These are phyloP conservation scores for Babjeviella inositovora DNA, from an alignment of 805 yeast species.

Conservation along the genomic window DNA sequence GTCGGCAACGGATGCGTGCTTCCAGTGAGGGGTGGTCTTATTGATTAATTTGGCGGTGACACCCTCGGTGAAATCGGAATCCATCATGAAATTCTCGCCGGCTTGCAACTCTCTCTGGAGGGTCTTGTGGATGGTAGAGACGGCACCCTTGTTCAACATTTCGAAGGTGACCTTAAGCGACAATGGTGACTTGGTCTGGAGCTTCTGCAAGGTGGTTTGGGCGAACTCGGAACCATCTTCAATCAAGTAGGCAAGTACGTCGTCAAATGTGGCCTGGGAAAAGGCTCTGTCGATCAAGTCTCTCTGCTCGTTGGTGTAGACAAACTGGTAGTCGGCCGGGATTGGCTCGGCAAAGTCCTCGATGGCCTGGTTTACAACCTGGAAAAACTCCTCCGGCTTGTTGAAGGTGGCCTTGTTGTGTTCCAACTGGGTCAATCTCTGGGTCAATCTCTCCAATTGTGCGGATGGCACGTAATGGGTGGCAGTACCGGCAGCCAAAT, in stretches of 20 bases:
- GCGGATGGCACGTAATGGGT: constrained; percentile 75
- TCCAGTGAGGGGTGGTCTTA: constrained; percentile 42
- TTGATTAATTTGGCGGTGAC: constrained; percentile 47
- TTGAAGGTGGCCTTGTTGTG: constrained; percentile 7
- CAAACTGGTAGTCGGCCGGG: constrained; percentile 47
- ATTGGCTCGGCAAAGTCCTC: constrained; percentile 64
- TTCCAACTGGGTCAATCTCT: constrained; percentile 49
- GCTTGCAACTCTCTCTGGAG: constrained; percentile 58
- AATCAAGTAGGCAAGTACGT: constrained; percentile 33
- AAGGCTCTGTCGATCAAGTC: constrained; percentile 58
- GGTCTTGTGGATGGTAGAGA: constrained; percentile 44
- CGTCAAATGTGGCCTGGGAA: constrained; percentile 27
- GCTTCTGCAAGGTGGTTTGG: constrained; percentile 28
- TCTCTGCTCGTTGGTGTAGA: constrained; percentile 37
- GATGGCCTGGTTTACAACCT: constrained; percentile 53
- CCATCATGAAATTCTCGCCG: constrained; percentile 60
- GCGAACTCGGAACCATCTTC: constrained; percentile 56
- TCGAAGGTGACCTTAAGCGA: constrained; percentile 62
- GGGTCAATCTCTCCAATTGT: constrained; percentile 42
- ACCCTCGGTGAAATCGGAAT: constrained; percentile 50
- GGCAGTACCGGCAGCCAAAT: constrained; percentile 72
- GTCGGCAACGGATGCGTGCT: constrained; percentile 22
- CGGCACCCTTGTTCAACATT: constrained; percentile 44
- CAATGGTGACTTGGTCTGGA: constrained; percentile 59
- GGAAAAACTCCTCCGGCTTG: constrained; percentile 22